Percentiles rank a stretch among this genome's conserved stretches.
phyloP scores from a whole-genome alignment of 1,284 basidiomycete genomes.

The Naganishia sp. region DNA sequence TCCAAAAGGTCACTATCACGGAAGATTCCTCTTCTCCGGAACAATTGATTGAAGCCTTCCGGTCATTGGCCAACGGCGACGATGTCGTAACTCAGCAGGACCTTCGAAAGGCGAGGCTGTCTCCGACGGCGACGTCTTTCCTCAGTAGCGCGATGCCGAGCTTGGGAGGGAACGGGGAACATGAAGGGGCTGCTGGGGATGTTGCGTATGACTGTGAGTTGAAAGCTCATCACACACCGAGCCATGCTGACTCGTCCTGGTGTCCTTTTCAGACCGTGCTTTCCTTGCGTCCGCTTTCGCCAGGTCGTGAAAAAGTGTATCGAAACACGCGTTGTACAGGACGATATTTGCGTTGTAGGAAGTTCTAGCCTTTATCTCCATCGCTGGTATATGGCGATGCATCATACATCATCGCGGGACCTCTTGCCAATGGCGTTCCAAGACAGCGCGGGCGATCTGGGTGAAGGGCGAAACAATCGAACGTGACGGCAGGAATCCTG shows the following conservation, averaged over 20 bases:
- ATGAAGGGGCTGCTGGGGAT: slow-evolving; percentile 30
- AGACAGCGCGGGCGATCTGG: no score
- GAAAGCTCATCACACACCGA: background rate
- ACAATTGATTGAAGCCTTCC: slow-evolving; percentile 90
- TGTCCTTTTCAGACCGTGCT: slow-evolving; percentile 40
- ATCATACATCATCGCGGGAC: background rate
- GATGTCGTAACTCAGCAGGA: slow-evolving; percentile 91
- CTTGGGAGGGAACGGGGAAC: slow-evolving; percentile 27
- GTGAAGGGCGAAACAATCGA: no score
- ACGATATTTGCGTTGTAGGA: background rate
- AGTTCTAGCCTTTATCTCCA: background rate
- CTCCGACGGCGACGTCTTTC: slow-evolving; percentile 76
- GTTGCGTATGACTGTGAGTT: slow-evolving; percentile 49
- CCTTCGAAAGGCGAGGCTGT: slow-evolving; percentile 80
- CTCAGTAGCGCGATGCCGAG: slow-evolving; percentile 58
- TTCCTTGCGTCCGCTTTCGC: slow-evolving; percentile 48
- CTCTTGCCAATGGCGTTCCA: background rate
- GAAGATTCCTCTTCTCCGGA: slow-evolving; percentile 93
- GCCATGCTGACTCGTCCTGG: background rate
- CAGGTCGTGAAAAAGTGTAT: slow-evolving; percentile 7
- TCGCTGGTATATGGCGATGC: no score
- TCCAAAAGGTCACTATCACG: slow-evolving; percentile 78
- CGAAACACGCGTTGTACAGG: background rate
- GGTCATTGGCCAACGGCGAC: slow-evolving; percentile 87
- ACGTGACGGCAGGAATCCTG: background rate